Evolutionary conservation across 2,329 filamentous ascomycete species (phyloP), one percentile per base, ranked within the genome.

Genomic region (Fonsecaea monophora): DNA sequence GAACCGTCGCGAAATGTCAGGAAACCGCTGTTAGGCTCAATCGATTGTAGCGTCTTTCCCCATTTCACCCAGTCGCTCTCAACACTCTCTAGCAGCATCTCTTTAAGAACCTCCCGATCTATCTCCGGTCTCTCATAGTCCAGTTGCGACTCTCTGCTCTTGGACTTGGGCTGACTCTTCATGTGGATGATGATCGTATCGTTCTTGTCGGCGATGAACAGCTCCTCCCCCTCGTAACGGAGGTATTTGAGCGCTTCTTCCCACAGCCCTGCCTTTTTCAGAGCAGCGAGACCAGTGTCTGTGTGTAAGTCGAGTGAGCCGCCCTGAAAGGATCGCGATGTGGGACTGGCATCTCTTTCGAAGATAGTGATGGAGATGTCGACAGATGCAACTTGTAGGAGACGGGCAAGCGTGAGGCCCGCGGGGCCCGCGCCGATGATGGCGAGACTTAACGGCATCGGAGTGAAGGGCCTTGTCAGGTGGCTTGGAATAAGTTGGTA

Each of bases 161-260:
- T 62, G 37, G 45, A 21, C 8, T 61, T 63, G 25, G 63, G 38
- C 8, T 48, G 71, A 65, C 40, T 59, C 48, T 54, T 66, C 48
- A 68, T 59, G 45, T 72, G 74, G 67, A 75, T 70, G 56, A 75
- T 77, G 53, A 73, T 74, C 30, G 71, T 75, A 38, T 68, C 76
- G 53, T 78, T 76, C 71, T 81, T 81, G 70, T 82, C 80, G 8
- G 74, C 76, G 25, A 82, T 58, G 5, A 77, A 72, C 37, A 82
- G 68, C n/a, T 78, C 78, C 68, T 83, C 79, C 64, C 79, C 78
- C 55, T 81, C 80, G 63, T 78, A 82, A 35, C 80, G 76, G 12
- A 67, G 55, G 45, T 76, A 67, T 56, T 77, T 75, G 37, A 70
- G 40, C 66, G 78, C 78, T 32, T 75, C 68, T 18, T 76, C 73